Base-by-base conservation (phyloP, 257 asterid genomes). In the Capsicum chinense region DNA sequence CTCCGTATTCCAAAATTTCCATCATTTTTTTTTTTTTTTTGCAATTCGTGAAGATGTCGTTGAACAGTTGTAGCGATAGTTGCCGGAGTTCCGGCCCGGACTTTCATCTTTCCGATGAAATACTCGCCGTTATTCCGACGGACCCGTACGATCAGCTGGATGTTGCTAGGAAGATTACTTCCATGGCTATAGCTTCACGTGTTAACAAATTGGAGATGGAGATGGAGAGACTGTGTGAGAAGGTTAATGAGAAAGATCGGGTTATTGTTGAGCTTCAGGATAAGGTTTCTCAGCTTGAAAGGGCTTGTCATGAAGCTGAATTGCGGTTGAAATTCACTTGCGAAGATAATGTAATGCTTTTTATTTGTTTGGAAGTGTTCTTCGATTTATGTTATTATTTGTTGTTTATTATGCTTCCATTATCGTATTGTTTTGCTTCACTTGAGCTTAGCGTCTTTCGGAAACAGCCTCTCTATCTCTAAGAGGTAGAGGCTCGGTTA, bases 91-190 rank as follows among this genome's bases (percentile, higher is more conserved):
- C 80, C 21, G 90, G 87, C 0, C 92, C 93, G 79, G 95, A 97
- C 87, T 93, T 93, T 86, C 84, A 92, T 87, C 83, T 97, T 8
- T 90, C 99, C 76, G 93, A 92, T 85, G 94, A 93, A 85, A 88
- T 97, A 37, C 80, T 97, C 11, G 86, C 99, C 33, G 97, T 95
- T 39, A 92, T 95, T 48, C 99, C 99, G 26, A 89, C 94, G 21
- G 99, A 97, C 88, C 99, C 99, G 35, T 97, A 95, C 87, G 99
- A 97, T 37, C 99, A 97, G 85, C 88, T 97, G 89, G 99, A 97
- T 97, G 96, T 97, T 86, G 99, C 99, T 62, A 95, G 99, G 86
- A 97, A 95, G 93, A 91, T 97, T 79, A 95, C 99, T 9, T 97
- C 99, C 87, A 89, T 97, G 94, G 99, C 99, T 15, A 95, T 97